Percentiles rank a stretch among this genome's conserved stretches.
These are phyloP conservation scores for Nidularia pulvinata DNA, from an alignment of 768 basidiomycete species.

Conservation along the genomic window DNA sequence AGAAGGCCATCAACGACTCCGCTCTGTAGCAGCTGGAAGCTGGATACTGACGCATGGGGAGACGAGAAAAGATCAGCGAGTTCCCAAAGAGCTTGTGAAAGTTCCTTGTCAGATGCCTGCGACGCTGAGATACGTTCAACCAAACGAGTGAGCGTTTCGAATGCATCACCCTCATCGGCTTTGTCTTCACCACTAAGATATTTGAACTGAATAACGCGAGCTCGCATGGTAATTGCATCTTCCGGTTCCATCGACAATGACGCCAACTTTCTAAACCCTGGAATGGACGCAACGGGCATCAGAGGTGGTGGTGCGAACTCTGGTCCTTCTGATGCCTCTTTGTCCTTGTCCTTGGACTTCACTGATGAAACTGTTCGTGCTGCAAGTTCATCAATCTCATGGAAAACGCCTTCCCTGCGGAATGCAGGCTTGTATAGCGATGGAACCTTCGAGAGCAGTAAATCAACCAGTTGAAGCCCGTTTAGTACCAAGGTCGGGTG, in stretches of 20 bases:
- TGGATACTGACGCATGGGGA: conserved; percentile 81
- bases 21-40: conserved; percentile 94
- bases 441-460: conserved; percentile 84
- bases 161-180: conserved; percentile 58
- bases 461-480: conserved; percentile 91
- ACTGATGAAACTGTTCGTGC: conserved; percentile 53
- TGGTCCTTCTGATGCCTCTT: conserved; percentile 23
- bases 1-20: conserved; percentile 90
- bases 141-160: conserved; percentile 59
- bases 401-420: conserved; percentile 94
- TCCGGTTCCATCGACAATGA: conserved; percentile 77
- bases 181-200: conserved; percentile 62
- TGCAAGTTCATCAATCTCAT: conserved; percentile 86
- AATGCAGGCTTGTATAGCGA: conserved; percentile 86
- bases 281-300: conserved; percentile 42
- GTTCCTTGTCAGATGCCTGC: conserved; percentile 60
- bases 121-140: conserved; percentile 62
- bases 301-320: conserved; percentile 29
- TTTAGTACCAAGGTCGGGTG: conserved; percentile 85
- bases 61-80: conserved; percentile 83
- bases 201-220: conserved; percentile 86
- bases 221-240: conserved; percentile 92
- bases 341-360: conserved; percentile 52
- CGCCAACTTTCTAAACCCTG: conserved; percentile 70
- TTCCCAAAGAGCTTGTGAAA: conserved; percentile 62